A percentile compares a stretch with the other conserved stretches of the same genome.
Conservation (phyloP, 805 yeast genomes). For the Kazachstania viticola region DNA sequence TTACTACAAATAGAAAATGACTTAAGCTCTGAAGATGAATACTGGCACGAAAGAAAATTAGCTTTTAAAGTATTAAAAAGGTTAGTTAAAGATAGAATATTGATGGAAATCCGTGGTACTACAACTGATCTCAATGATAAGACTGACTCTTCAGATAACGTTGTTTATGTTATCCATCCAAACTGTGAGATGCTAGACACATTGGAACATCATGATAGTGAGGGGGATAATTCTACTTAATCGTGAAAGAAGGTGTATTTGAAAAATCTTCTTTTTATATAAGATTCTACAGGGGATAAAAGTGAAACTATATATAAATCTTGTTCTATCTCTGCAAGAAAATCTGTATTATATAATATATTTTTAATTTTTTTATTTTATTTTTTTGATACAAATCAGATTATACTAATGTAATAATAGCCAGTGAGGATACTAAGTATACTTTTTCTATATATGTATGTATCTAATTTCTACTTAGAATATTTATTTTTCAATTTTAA, state of each 20-base stretch:
- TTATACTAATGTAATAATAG: too few relatives aligned
- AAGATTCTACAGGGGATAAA: too few relatives aligned
- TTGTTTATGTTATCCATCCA: conserved; percentile 58
- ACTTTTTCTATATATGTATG: neutral
- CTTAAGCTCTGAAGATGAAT: conserved; percentile 56
- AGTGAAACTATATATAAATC: too few relatives aligned
- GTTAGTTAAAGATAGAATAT: conserved; percentile 71
- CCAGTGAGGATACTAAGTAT: too few relatives aligned
- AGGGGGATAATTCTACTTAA: neutral
- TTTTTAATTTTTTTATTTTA: too few relatives aligned
- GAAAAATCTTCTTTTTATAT: too few relatives aligned
- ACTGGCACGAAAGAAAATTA: conserved; percentile 55
- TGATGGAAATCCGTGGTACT: conserved; percentile 52
- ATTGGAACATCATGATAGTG: conserved; percentile 4
- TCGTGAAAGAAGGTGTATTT: too few relatives aligned
- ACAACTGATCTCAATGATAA: conserved; percentile 29
- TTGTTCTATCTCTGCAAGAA: too few relatives aligned
- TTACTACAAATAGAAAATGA: conserved; percentile 61
- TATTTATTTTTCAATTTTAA: conserved; percentile 2
- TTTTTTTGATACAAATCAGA: too few relatives aligned
- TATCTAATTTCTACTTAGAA: neutral
- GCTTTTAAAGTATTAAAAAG: conserved; percentile 73
- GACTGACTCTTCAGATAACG: conserved; percentile 13
- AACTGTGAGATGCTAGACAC: conserved; percentile 66
- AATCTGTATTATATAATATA: too few relatives aligned